Percentiles rank a stretch among this genome's conserved stretches.
phyloP scores from a whole-genome alignment of 2,329 filamentous ascomycete species.

The Alternaria atra region DNA sequence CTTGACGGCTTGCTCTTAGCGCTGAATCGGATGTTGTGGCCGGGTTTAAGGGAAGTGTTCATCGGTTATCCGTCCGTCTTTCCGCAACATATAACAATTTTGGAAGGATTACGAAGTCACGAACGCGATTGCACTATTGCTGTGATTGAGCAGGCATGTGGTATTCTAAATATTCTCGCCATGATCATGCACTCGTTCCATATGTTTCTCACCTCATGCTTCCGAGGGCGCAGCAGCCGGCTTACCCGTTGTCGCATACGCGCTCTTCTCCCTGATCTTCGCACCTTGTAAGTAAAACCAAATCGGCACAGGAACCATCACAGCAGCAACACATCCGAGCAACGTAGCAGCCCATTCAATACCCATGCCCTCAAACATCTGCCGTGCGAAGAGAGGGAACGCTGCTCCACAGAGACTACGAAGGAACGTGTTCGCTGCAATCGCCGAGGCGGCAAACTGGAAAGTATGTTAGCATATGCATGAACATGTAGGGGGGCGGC shows the following conservation, averaged over 20 bases:
- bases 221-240: conserved; percentile 17
- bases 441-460: conserved; percentile 62
- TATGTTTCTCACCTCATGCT: background rate
- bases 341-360: conserved; percentile 59
- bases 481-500: too few species aligned
- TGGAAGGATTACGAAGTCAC: background rate
- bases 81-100: too few species aligned
- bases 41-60: background rate
- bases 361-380: conserved; percentile 65
- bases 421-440: conserved; percentile 65
- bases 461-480: conserved; percentile 16
- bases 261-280: conserved; percentile 55
- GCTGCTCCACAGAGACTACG: conserved; percentile 60
- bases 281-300: conserved; percentile 56
- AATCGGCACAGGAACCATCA: conserved; percentile 57
- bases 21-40: background rate
- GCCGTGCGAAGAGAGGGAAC: conserved; percentile 64
- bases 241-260: conserved; percentile 53
- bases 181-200: too few species aligned
- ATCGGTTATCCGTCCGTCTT: background rate
- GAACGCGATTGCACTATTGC: background rate
- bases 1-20: background rate
- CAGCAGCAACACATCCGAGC: conserved; percentile 55
- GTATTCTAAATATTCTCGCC: accelerated
- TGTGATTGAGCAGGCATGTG: background rate